A percentile compares a stretch with the other conserved stretches of the same genome.
Evolutionary conservation across 805 yeast species (phyloP).

Genomic region (Isabelozyma rhagii): DNA sequence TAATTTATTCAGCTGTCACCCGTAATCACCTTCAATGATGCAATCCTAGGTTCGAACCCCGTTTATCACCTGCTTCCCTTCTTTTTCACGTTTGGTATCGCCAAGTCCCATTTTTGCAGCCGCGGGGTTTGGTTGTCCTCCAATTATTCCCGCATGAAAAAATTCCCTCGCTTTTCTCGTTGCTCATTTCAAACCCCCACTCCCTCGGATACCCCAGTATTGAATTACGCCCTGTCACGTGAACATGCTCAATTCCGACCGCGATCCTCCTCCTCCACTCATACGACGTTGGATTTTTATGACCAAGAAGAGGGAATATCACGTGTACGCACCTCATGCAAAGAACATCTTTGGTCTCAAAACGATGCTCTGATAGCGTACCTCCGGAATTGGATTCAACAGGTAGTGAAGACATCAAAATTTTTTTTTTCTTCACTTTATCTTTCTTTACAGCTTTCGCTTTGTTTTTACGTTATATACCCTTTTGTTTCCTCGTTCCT

Average conservation of each 20-base stretch:
- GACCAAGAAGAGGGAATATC: not conserved
- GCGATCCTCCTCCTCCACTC: not conserved
- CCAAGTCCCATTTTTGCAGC: not conserved
- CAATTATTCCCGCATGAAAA: not conserved
- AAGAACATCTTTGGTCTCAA: not conserved
- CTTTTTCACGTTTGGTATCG: too few relatives aligned
- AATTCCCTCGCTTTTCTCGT: not conserved
- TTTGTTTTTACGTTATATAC: not conserved
- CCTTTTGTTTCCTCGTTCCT: not conserved
- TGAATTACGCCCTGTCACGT: not conserved
- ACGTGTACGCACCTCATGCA: not conserved
- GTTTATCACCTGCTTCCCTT: too few relatives aligned
- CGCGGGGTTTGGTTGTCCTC: not conserved
- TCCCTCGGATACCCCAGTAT: not conserved
- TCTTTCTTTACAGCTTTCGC: not conserved
- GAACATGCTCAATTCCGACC: not conserved
- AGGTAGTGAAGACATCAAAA: not conserved
- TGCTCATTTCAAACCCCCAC: not conserved
- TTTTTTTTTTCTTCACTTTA: too few relatives aligned
- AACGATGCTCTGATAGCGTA: not conserved
- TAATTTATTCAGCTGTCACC: too few relatives aligned
- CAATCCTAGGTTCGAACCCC: too few relatives aligned
- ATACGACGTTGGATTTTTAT: not conserved
- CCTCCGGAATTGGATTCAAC: not conserved
- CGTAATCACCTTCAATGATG: too few relatives aligned